Conservation (phyloP, 371 early-diverging fungal genomes). For the Capniomyces stellatus region DNA sequence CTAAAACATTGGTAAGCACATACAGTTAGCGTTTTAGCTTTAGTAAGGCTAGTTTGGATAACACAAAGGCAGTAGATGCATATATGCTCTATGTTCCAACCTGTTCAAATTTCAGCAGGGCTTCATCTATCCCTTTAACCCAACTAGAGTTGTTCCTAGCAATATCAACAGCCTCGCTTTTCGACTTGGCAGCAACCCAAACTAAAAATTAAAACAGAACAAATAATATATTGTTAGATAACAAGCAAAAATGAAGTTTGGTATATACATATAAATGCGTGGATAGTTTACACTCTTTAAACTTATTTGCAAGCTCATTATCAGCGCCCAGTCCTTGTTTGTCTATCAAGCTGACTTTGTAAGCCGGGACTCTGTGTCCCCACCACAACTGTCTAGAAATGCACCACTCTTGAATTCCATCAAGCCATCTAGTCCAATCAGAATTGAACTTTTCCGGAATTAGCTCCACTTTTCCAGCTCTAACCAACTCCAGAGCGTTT, state of each 20-base stretch:
- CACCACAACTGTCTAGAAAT: constrained; percentile 98
- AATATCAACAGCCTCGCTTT: constrained; percentile 36
- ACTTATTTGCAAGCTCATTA: neutral
- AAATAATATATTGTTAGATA: neutral
- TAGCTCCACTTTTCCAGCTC: constrained; percentile 49
- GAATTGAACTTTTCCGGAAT: constrained; percentile 60
- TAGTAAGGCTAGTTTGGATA: too few relatives aligned
- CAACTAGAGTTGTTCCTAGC: constrained; percentile 18
- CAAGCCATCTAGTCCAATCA: constrained; percentile 93
- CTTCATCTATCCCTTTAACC: too few relatives aligned
- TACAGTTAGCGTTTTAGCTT: too few relatives aligned
- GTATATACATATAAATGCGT: neutral
- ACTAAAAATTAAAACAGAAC: constrained; percentile 9
- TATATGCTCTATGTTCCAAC: too few relatives aligned
- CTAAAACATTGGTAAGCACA: too few relatives aligned
- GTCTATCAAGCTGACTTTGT: constrained; percentile 41
- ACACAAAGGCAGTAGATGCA: too few relatives aligned
- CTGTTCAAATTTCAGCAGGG: too few relatives aligned
- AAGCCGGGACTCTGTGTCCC: constrained; percentile 99
- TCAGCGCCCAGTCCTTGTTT: constrained; percentile 7
- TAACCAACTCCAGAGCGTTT: constrained; percentile 48
- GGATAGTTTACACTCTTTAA: too few relatives aligned
- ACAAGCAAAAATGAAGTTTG: neutral
- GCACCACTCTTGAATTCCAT: constrained; percentile 96
- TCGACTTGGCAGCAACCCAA: constrained; percentile 54